Evolutionary conservation across 148 eudicot species (phyloP).

Genomic region (Spergularia marina): DNA sequence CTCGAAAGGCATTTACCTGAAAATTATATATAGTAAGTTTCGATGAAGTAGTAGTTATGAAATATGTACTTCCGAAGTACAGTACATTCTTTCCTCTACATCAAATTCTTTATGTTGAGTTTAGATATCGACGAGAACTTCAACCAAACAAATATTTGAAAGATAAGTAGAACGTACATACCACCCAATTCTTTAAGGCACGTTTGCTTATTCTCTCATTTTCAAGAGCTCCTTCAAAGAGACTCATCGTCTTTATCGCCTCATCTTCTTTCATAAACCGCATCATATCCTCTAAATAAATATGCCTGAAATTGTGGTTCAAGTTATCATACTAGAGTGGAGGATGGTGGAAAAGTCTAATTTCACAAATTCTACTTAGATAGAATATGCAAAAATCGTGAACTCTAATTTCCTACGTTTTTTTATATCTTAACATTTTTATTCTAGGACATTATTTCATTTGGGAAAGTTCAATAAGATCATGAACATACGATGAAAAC

Average conservation of each 20-base stretch:
- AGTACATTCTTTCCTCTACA: too few species aligned
- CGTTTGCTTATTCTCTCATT: conserved; percentile 53
- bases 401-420: not conserved
- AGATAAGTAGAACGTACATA: conserved; percentile 22
- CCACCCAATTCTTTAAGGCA: conserved; percentile 79
- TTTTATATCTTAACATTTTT: too few species aligned
- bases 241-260: conserved; percentile 48
- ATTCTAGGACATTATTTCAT: too few species aligned
- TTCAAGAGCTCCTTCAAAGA: conserved; percentile 60
- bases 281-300: conserved; percentile 56
- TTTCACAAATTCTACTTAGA: not conserved
- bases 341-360: too few species aligned
- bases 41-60: too few species aligned
- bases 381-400: not conserved
- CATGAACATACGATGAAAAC: too few species aligned
- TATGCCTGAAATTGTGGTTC: conserved; percentile 41
- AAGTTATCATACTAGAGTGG: too few species aligned
- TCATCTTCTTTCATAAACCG: conserved; percentile 74
- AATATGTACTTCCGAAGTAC: too few species aligned
- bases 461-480: too few species aligned
- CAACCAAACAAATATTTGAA: not conserved
- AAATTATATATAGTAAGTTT: not conserved
- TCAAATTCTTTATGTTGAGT: too few species aligned
- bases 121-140: not conserved
- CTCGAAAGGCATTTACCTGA: conserved; percentile 70